Evolutionary conservation across 805 yeast genomes (phyloP).

Genomic region (Danielia reshetovae): DNA sequence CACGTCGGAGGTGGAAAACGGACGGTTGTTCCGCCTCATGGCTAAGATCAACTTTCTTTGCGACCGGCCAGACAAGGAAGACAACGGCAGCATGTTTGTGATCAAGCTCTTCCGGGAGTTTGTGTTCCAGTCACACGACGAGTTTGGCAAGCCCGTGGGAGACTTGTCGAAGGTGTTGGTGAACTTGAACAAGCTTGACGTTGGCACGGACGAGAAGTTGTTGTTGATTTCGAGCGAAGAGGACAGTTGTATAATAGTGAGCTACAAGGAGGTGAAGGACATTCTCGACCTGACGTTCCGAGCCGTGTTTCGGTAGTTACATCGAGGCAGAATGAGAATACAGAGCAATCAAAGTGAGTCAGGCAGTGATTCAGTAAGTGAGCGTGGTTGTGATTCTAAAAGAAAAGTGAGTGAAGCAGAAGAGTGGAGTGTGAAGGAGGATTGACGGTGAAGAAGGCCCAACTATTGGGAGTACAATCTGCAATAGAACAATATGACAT

Average conservation of each 20-base stretch:
- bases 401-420: too few relatives aligned
- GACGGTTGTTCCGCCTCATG: conserved; percentile 75
- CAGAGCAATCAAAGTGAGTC: not conserved
- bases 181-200: conserved; percentile 84
- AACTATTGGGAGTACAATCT: too few relatives aligned
- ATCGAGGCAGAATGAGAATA: not conserved
- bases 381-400: too few relatives aligned
- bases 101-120: conserved; percentile 71
- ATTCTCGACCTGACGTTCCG: conserved; percentile 68
- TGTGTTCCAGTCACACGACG: conserved; percentile 81
- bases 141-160: conserved; percentile 67
- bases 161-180: conserved; percentile 80
- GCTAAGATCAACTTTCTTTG: conserved; percentile 75
- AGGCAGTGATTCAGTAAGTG: not conserved
- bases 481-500: too few relatives aligned
- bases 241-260: conserved; percentile 75
- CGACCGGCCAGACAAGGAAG: conserved; percentile 64
- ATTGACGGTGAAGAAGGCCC: too few relatives aligned
- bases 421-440: too few relatives aligned
- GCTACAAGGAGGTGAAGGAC: conserved; percentile 78
- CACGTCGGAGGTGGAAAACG: conserved; percentile 79
- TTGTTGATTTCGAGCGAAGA: conserved; percentile 82
- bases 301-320: conserved; percentile 7
- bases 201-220: conserved; percentile 81
- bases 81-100: conserved; percentile 65